Evolutionary conservation across 2,329 filamentous ascomycete genomes (phyloP).

Genomic region (Leptographium flavum): DNA sequence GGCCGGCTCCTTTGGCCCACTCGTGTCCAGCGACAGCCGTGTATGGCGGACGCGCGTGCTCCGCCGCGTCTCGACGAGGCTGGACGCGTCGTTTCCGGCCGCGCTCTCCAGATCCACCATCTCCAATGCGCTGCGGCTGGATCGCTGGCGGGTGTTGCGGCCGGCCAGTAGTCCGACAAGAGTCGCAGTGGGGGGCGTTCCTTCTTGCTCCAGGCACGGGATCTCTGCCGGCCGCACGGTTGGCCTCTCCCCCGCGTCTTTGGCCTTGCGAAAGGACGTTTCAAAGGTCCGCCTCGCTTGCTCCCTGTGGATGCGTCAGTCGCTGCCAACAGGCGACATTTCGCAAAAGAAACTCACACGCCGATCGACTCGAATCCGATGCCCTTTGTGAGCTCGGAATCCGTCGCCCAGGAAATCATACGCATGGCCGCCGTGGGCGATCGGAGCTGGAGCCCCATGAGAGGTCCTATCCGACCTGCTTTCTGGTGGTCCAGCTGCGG

Average conservation of each 20-base stretch:
- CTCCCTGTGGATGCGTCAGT: background rate
- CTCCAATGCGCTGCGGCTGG: background rate
- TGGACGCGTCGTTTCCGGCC: background rate
- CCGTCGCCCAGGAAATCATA: background rate
- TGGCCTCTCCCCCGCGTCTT: background rate
- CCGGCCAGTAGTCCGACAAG: too few species aligned
- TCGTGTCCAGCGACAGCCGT: background rate
- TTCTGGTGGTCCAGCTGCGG: background rate
- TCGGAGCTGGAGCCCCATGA: conserved; percentile 5
- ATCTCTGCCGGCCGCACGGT: background rate
- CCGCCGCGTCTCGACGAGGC: background rate
- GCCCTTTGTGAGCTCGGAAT: background rate
- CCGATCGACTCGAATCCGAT: background rate
- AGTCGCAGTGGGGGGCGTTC: too few species aligned
- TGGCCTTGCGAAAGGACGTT: background rate
- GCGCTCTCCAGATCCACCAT: background rate
- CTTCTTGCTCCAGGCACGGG: too few species aligned
- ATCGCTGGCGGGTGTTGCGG: background rate
- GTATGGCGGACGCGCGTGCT: background rate
- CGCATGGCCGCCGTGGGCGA: background rate
- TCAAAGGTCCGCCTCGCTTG: background rate
- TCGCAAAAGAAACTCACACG: background rate
- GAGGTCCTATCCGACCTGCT: background rate
- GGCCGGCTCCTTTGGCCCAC: background rate
- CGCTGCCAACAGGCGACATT: background rate